These are phyloP conservation scores for Amaranthus cruentus DNA, from an alignment of 148 eudicot species.

Conservation along the genomic window DNA sequence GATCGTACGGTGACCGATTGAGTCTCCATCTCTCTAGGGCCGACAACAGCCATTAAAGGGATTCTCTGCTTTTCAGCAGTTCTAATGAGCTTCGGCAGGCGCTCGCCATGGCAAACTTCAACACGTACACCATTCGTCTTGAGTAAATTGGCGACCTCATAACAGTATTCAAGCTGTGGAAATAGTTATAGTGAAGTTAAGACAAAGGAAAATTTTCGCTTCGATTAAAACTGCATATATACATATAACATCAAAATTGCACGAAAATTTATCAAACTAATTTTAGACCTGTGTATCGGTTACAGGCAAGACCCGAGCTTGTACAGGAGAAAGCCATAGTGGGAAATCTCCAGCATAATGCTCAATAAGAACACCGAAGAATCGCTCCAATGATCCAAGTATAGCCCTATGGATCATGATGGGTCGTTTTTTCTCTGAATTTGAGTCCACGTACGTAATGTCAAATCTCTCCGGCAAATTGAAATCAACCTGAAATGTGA, in stretches of 20 bases:
- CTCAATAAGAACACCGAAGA: slow-evolving; percentile 97
- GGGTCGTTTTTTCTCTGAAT: slow-evolving; percentile 81
- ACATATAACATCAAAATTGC: neutral
- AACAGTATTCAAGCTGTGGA: slow-evolving; percentile 65
- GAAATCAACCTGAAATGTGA: slow-evolving; percentile 76
- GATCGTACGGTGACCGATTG: slow-evolving; percentile 79
- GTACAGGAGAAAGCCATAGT: slow-evolving; percentile 90
- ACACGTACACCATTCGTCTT: slow-evolving; percentile 68
- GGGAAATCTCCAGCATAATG: slow-evolving; percentile 99
- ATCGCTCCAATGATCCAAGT: slow-evolving; percentile 95
- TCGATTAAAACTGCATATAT: neutral
- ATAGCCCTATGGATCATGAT: slow-evolving; percentile 98
- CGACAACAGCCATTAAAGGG: slow-evolving; percentile 89
- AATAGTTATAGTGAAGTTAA: neutral
- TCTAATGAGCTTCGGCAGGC: slow-evolving; percentile 82
- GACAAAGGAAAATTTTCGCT: neutral
- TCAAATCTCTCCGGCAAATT: slow-evolving; percentile 94
- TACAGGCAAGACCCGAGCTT: slow-evolving; percentile 86
- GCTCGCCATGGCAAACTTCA: slow-evolving; percentile 87
- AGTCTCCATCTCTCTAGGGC: slow-evolving; percentile 80
- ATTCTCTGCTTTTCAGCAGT: slow-evolving; percentile 86
- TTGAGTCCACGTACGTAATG: slow-evolving; percentile 85
- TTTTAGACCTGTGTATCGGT: slow-evolving; percentile 73
- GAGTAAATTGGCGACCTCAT: slow-evolving; percentile 48
- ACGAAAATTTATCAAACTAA: neutral